Evolutionary conservation across 2,329 filamentous ascomycete genomes (phyloP), one percentile per base, ranked within the genome.

Genomic region (Scleromitrula shiraiana): DNA sequence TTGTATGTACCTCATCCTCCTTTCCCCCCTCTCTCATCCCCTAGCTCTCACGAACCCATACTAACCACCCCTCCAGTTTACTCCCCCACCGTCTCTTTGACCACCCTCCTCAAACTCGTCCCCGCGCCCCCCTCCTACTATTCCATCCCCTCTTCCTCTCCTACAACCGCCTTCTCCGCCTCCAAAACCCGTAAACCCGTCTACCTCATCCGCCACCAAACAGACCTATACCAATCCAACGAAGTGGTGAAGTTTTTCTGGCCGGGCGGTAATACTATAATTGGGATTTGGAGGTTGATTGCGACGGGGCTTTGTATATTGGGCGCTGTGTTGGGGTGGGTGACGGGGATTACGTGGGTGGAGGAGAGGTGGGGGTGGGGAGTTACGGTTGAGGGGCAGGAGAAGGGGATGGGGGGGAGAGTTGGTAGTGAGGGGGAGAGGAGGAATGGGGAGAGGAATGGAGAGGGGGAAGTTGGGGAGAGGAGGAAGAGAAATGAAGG

Each of bases 201-300:
- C n/a, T 93, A 89, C 68, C 85, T 82, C 62, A 90, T 95, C 53
- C 65, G 72, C 6, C 76, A 73, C 15, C 89, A 95, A 63, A 82
- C 94, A 55, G 88, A 95, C 62, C 68, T 90, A 7, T 95, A 95
- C 61, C 86, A 91, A 59, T 72, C 80, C 1, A 82, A 80, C 41
- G 83, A 95, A 56, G 83, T 82, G 53, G 69, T 91, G 52, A 82
- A 83, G 57, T 93, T 94, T 61, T 57, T 90, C 15, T 59, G 76
- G 14, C 80, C 83, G 9, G 74, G 77, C 0, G 66, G 82, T 0
- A 80, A 78, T 0, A 66, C 70, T 7, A 26, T 83, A 2, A 64
- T 88, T 1, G 71, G 77, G 65, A 53, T 73, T 3, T 84, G 77
- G 74, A 33, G 35, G 10, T 22, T 23, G 44, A 2, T 41, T 41